phyloP scores from a whole-genome alignment of 345 rosid species.

The Citrus inodora region DNA sequence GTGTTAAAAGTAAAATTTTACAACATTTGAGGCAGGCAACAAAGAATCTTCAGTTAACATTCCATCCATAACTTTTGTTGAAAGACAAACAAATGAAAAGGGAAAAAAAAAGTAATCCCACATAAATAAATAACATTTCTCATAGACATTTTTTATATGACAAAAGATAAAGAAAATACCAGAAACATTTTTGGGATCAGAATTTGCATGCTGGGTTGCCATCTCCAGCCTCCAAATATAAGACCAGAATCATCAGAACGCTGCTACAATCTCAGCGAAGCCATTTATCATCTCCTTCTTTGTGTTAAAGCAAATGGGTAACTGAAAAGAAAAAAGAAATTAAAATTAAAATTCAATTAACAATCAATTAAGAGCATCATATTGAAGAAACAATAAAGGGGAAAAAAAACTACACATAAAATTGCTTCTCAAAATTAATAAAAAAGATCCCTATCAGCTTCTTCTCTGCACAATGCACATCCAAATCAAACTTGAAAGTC shows the following conservation, averaged over 20 bases:
- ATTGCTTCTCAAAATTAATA: background rate
- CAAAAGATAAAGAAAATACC: constrained; percentile 30
- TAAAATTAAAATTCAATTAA: background rate
- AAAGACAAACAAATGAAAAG: background rate
- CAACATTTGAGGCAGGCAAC: background rate
- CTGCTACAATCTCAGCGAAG: constrained; percentile 18
- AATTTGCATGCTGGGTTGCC: constrained; percentile 52
- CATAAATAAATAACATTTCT: background rate
- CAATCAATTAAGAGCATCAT: background rate
- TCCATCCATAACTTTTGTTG: background rate
- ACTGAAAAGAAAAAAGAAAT: background rate
- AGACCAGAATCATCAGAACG: constrained; percentile 22
- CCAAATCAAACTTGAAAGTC: background rate
- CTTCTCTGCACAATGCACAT: background rate
- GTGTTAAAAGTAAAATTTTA: background rate
- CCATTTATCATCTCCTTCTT: constrained; percentile 21
- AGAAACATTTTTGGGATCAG: constrained; percentile 30
- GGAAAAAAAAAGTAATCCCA: background rate
- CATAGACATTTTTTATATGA: background rate
- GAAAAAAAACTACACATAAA: background rate
- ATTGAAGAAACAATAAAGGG: background rate
- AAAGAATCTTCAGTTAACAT: background rate
- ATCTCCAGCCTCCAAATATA: constrained; percentile 31
- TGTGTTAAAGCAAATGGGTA: constrained; percentile 15
- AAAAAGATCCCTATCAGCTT: background rate